A percentile compares a stretch with the other conserved stretches of the same genome.
phyloP scores from a whole-genome alignment of 805 yeast genomes.

The Blastobotrys chiropterorum region DNA sequence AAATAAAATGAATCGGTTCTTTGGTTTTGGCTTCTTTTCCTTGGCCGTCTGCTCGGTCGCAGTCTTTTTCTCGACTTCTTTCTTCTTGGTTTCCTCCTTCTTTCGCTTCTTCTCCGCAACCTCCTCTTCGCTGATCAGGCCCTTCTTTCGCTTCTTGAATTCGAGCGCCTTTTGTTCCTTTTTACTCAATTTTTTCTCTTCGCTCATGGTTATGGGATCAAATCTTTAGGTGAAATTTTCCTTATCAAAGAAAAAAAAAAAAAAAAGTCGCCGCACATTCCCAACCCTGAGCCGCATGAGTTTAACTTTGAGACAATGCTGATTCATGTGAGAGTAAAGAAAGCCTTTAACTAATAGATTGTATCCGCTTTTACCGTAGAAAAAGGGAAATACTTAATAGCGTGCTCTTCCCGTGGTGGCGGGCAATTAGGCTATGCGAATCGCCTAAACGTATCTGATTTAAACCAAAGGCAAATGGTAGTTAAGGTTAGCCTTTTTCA shows the following conservation, averaged over 20 bases:
- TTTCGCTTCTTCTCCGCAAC: slow-evolving; percentile 13
- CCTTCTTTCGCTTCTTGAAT: slow-evolving; percentile 21
- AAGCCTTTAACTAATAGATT: no score
- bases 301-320: no score
- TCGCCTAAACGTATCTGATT: no score
- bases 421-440: no score
- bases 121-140: slow-evolving; percentile 15
- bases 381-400: no score
- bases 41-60: slow-evolving; percentile 36
- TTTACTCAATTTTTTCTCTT: slow-evolving; percentile 24
- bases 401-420: no score
- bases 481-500: no score
- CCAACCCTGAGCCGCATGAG: background rate
- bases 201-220: background rate
- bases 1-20: slow-evolving; percentile 65
- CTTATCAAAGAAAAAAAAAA: background rate
- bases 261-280: background rate
- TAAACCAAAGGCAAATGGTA: no score
- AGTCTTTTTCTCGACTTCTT: slow-evolving; percentile 14
- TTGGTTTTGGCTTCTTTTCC: slow-evolving; percentile 31
- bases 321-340: background rate
- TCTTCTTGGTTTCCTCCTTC: slow-evolving; percentile 10
- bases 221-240: background rate
- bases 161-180: slow-evolving; percentile 27
- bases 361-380: background rate